These are phyloP conservation scores for Solanum hybrid DNA, from an alignment of 305 asterid genomes.

Conservation along the genomic window DNA sequence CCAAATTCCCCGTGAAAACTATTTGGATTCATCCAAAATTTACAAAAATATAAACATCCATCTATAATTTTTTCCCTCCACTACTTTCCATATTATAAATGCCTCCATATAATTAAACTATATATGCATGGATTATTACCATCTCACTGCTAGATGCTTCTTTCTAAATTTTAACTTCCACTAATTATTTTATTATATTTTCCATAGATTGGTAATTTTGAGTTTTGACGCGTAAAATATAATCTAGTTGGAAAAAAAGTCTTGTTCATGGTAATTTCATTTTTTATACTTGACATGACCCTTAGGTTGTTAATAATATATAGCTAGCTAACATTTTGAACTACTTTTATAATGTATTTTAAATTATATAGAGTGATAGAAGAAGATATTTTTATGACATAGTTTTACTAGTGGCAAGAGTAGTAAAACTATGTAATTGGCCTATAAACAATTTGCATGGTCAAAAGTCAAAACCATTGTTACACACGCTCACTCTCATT, in stretches of 20 bases:
- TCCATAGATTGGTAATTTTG: background rate
- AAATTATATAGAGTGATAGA: background rate
- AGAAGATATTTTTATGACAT: background rate
- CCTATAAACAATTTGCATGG: background rate
- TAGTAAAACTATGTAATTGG: background rate
- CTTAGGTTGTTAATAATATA: background rate
- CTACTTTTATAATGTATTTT: background rate
- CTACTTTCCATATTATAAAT: conserved; percentile 38
- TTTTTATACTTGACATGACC: background rate
- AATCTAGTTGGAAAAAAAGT: background rate
- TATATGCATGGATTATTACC: conserved; percentile 7
- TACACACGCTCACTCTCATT: background rate
- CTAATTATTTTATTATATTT: background rate
- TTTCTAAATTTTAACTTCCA: background rate
- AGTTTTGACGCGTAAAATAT: background rate
- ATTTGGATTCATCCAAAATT: conserved; percentile 58
- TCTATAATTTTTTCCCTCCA: conserved; percentile 19
- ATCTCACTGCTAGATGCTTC: background rate
- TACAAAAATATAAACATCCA: conserved; percentile 28
- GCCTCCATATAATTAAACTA: conserved; percentile 15
- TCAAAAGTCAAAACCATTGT: background rate
- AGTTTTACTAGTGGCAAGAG: background rate
- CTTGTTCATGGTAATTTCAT: background rate
- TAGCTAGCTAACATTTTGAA: background rate
- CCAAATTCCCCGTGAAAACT: conserved; percentile 90